phyloP scores from a whole-genome alignment of 371 early-diverging fungal genomes.

The Blakeslea trispora region DNA sequence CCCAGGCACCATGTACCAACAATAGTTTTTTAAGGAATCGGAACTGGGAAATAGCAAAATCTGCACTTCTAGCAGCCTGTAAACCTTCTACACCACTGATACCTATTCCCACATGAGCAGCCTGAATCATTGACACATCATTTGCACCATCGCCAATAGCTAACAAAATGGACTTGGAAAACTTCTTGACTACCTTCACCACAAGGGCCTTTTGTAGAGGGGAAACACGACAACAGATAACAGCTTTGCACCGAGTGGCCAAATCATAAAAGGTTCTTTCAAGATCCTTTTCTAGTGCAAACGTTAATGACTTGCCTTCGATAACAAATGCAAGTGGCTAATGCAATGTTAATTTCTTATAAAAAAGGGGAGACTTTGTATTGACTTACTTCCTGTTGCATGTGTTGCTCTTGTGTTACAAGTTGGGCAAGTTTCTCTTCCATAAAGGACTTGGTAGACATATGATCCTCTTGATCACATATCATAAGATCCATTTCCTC shows the following conservation, averaged over 20 bases:
- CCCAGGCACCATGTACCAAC: constrained; percentile 94
- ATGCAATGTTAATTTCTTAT: neutral
- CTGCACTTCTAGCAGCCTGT: constrained; percentile 95
- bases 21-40: constrained; percentile 83
- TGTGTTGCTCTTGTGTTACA: constrained; percentile 9
- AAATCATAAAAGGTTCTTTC: constrained; percentile 72
- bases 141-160: constrained; percentile 99
- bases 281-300: constrained; percentile 68
- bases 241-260: constrained; percentile 79
- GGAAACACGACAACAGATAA: constrained; percentile 92
- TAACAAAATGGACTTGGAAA: constrained; percentile 72
- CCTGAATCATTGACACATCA: constrained; percentile 98
- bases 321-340: constrained; percentile 68
- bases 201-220: constrained; percentile 94
- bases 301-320: constrained; percentile 70
- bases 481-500: constrained; percentile 83
- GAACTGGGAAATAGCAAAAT: constrained; percentile 96
- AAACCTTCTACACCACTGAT: constrained; percentile 97
- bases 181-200: constrained; percentile 83
- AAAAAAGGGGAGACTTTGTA: neutral
- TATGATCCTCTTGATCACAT: constrained; percentile 72
- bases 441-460: constrained; percentile 68
- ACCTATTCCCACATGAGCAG: constrained; percentile 96
- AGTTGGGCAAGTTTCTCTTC: constrained; percentile 67
- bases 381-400: constrained; percentile 20